These are phyloP conservation scores for Lophium mytilinum DNA, from an alignment of 495 filamentous ascomycete species.

Conservation along the genomic window DNA sequence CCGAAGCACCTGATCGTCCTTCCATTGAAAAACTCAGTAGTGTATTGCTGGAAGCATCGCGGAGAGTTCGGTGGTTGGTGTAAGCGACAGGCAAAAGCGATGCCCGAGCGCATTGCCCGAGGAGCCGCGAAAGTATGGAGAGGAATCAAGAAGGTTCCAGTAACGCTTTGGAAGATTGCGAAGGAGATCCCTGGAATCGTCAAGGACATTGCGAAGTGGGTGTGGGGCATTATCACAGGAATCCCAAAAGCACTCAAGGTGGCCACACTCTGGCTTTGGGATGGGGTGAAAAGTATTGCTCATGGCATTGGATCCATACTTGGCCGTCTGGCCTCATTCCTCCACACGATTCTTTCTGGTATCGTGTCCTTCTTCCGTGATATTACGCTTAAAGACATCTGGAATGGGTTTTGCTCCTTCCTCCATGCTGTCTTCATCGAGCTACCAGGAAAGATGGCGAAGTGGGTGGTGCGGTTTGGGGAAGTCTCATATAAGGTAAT, in stretches of 20 bases:
- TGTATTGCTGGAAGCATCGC: constrained; percentile 29
- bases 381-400: constrained; percentile 36
- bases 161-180: neutral
- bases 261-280: constrained; percentile 30
- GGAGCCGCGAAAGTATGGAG: neutral
- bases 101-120: constrained; percentile 25
- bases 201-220: neutral
- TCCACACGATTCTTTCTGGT: constrained; percentile 34
- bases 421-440: constrained; percentile 30
- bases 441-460: constrained; percentile 29
- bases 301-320: constrained; percentile 25
- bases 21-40: constrained; percentile 14
- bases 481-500: constrained; percentile 23
- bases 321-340: constrained; percentile 24
- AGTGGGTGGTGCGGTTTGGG: constrained; percentile 20
- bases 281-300: constrained; percentile 26
- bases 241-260: constrained; percentile 30
- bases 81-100: constrained; percentile 10
- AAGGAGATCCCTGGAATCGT: constrained; percentile 13
- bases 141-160: neutral
- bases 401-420: constrained; percentile 30
- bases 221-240: constrained; percentile 23
- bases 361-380: constrained; percentile 32
- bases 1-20: constrained; percentile 31
- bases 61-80: constrained; percentile 25